Base-by-base conservation (phyloP, 1,284 basidiomycete genomes). In the Apiotrichum brassicae region DNA sequence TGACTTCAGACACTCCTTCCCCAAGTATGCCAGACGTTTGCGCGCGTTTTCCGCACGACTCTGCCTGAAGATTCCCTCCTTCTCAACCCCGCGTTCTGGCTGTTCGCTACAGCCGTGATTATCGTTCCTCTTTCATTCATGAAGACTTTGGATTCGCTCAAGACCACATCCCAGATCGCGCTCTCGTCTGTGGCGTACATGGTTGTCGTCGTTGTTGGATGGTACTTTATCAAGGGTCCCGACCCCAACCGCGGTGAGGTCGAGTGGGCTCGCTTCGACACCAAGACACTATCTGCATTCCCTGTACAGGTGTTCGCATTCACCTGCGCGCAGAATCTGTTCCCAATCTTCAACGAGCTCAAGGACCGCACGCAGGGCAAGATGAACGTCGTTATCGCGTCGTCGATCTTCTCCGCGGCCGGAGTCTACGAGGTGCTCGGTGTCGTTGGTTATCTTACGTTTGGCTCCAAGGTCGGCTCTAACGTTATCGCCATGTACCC, bases 271-370 rank as follows among this genome's bases (percentile, higher is more conserved):
- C 55, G 65, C 25, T 72, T 73, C 38, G 64, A 63, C 19, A 56
- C 53, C 30, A 62, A 60, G 38, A 74, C 70, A 6, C 47, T 73
- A 20, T 82, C 86, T 20, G 91, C 82, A 24, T 90, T 90, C 76
- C 94, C 91, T 0, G 89, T 98, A 9, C 92, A 97, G 72, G 87
- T 97, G 2, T 95, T 97, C 73, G 88, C 89, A 9, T 93, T 85
- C 67, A 93, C 90, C 5, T 92, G 90, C 63, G 80, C 86, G 14
- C 88, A 93, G 77, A 93, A 94, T 64, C 74, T 93, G 28, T 92
- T 92, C 73, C 87, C 92, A 2, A 84, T 97, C 45, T 95, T 86
- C 77, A 97, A 97, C 67, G 95, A 98, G 73, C 79, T 98, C 26
- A 78, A 79, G 57, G 76, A 78, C 46, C 94, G 93, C 66, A 82